Conservation (phyloP, 2,329 filamentous ascomycete species). For the Colletotrichum destructivum region DNA sequence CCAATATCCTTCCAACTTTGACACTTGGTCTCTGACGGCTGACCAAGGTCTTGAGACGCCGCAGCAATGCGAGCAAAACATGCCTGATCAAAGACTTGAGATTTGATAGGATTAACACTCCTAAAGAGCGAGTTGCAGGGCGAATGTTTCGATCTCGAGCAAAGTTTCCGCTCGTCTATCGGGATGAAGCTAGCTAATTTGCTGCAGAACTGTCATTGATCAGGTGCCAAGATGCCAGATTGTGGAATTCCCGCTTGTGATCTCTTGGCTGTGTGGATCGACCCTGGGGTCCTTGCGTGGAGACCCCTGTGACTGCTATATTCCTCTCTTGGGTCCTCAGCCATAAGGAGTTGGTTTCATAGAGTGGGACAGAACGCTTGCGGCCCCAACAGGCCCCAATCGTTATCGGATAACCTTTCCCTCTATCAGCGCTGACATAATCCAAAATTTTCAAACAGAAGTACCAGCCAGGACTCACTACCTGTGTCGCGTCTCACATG, state of each 20-base stretch:
- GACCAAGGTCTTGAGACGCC: neutral
- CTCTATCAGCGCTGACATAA: constrained; percentile 30
- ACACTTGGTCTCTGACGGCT: neutral
- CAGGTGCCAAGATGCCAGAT: constrained; percentile 41
- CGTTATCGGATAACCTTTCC: constrained; percentile 26
- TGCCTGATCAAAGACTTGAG: neutral
- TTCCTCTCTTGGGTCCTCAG: too few relatives aligned
- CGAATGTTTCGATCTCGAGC: constrained; percentile 4
- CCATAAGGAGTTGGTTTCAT: constrained; percentile 8
- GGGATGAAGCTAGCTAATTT: constrained; percentile 26
- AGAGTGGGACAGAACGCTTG: neutral
- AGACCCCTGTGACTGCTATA: constrained; percentile 11
- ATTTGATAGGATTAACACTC: neutral
- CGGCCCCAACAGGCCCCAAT: neutral
- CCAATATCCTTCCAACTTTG: constrained; percentile 2
- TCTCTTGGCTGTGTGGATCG: constrained; percentile 34
- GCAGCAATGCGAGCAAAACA: neutral
- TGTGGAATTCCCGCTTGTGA: constrained; percentile 35
- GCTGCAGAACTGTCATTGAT: constrained; percentile 31
- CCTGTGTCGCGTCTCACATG: neutral
- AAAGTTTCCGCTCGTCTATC: constrained; percentile 18
- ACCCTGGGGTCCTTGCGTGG: constrained; percentile 8
- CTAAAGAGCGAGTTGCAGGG: neutral
- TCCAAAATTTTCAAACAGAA: constrained; percentile 23
- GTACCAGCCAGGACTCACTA: neutral